Conservation (phyloP, 1,139 yeast genomes). For the Petasospora fabianii region DNA sequence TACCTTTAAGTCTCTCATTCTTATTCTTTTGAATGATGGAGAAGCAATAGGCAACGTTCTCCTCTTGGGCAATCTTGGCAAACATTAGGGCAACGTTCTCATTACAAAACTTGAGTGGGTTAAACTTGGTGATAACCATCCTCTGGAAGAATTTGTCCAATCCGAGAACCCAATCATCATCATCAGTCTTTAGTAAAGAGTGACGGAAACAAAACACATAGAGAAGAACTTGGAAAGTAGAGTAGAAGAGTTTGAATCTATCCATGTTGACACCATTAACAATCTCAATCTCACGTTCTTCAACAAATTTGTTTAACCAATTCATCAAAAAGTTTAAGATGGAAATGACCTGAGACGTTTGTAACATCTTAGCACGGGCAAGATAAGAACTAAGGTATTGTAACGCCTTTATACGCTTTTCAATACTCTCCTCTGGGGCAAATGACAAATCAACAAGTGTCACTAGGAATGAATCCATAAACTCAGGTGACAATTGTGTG, state of each 20-base stretch:
- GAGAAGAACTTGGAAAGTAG: conserved; percentile 88
- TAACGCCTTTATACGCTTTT: conserved; percentile 79
- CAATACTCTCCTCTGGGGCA: conserved; percentile 59
- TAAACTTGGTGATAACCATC: conserved; percentile 80
- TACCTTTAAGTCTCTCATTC: conserved; percentile 39
- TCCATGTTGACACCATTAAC: conserved; percentile 69
- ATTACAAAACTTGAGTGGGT: conserved; percentile 90
- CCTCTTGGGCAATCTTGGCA: conserved; percentile 87
- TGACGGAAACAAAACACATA: conserved; percentile 92
- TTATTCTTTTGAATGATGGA: conserved; percentile 90
- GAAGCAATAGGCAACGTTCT: conserved; percentile 89
- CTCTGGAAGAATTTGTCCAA: conserved; percentile 85
- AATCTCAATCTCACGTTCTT: conserved; percentile 80
- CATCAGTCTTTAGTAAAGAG: conserved; percentile 44
- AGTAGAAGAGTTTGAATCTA: conserved; percentile 80
- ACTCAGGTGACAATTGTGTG: conserved; percentile 76
- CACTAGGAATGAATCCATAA: conserved; percentile 82
- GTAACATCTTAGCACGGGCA: conserved; percentile 77
- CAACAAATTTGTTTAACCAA: conserved; percentile 79
- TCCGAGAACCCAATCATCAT: conserved; percentile 69
- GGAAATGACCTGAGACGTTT: conserved; percentile 69
- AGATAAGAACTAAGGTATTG: conserved; percentile 90
- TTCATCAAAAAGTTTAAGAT: conserved; percentile 75
- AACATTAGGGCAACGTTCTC: conserved; percentile 91
- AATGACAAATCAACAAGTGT: conserved; percentile 81